Conservation (phyloP, 495 filamentous ascomycete species). For the Venustampulla echinocandica region DNA sequence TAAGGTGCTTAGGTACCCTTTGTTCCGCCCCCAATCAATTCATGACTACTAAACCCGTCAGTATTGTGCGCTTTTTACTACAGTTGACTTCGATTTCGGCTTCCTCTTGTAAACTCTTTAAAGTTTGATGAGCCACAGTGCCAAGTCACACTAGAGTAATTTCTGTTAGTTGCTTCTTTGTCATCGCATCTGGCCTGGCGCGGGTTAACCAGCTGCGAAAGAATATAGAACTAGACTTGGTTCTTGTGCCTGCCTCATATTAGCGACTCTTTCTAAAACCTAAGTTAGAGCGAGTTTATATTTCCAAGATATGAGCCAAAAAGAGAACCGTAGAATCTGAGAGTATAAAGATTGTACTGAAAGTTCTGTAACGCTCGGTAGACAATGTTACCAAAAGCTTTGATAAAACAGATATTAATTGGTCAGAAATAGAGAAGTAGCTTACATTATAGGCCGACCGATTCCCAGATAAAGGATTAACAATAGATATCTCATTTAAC, state of each 20-base stretch:
- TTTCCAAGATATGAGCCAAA: neutral
- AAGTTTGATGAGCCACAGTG: neutral
- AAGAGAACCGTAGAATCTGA: conserved; percentile 1
- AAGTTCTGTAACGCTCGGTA: conserved; percentile 1
- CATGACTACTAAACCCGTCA: no score
- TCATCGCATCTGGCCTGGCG: neutral
- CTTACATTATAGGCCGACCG: neutral
- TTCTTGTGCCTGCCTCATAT: conserved; percentile 3
- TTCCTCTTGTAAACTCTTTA: neutral
- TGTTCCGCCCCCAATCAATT: no score
- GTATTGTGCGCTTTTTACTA: no score
- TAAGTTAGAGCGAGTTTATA: conserved; percentile 2
- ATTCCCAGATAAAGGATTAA: conserved; percentile 2
- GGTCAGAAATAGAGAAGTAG: conserved; percentile 2
- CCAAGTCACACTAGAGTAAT: conserved; percentile 1
- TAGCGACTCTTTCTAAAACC: conserved; percentile 2
- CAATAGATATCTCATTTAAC: conserved; percentile 5
- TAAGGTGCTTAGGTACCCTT: no score
- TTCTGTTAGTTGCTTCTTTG: neutral
- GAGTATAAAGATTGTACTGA: neutral
- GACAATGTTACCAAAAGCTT: conserved; percentile 4
- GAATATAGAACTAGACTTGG: conserved; percentile 3
- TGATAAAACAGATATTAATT: conserved; percentile 5
- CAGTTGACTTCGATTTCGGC: neutral
- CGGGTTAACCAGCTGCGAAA: neutral